Evolutionary conservation across 805 yeast genomes (phyloP), one percentile per base, ranked within the genome.

Genomic region (Pachysolen tannophilus): DNA sequence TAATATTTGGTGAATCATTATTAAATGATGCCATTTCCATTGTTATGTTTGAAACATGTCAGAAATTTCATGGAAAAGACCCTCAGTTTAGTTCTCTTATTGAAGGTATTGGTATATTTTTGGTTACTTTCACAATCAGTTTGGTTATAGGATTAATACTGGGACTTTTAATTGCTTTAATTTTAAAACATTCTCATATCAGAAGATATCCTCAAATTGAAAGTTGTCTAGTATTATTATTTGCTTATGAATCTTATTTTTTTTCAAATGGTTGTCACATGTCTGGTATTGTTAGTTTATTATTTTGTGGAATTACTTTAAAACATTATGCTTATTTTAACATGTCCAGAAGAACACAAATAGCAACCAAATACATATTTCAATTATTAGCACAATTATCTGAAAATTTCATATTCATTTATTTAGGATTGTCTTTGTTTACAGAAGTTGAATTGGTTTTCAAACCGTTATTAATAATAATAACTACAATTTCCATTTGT

Each of bases 11-110:
- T 33, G 99, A 92, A 60, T 84, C 96, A 4, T 65, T 92, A 40
- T 65, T 92, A 43, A 92, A 92, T 55, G 99, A 92, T 63, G 99
- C 99, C 25, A 94, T 92, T 41, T 87, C 97, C 45, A 92, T 92
- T 55, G 99, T 92, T 48, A 90, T 92, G 95, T 92, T 92, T 63
- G 98, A 92, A 62, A 92, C 99, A 0, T 88, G 97, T 52, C 97
- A 87, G 57, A 85, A 87, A 60, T 86, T 92, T 58, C 94, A 88
- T 49, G 97, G 95, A 30, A 80, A 83, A 45, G 72, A 74, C 17
- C 82, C 90, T 1, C 72, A 75, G 33, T 66, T 85, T 43, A 69
- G 82, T 10, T 78, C 84, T n/a, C 57, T 88, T 31, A 84, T 94
- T 56, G 90, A 86, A 62, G 99, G 98, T 71, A 71, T 86, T 21